Evolutionary conservation across 192 early-diverging fungal genomes (phyloP), one percentile per base, ranked within the genome.

Genomic region (Coemansia sp.): DNA sequence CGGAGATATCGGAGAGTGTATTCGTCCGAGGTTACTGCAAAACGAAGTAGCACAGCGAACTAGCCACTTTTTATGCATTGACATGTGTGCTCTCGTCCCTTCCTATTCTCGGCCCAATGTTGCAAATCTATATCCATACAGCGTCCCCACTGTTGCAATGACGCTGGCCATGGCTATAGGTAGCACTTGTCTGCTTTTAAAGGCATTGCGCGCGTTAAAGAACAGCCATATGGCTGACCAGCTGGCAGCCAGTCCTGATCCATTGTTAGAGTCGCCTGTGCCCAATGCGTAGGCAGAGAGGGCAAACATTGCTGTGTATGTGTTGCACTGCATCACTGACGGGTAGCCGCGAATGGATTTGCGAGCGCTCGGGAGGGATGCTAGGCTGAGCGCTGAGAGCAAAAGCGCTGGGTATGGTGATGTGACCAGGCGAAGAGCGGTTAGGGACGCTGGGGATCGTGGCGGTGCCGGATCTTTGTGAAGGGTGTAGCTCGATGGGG

Each of bases 181-280:
- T 5, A 66, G 13, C 5, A 39, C 14, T 0, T 43, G 21, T 10
- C 45, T 24, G 14, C 69, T 67, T 37, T 31, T 67, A 13, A 74
- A 14, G 5, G 78, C 78, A 31, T 72, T 75, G 5, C 78, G 73
- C 2, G 69, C 78, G 40, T 75, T 81, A 18, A 81, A 80, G 34
- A 81, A 75, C 60, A 81, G 48, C 78, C 78, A 81, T 39, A 72
- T 67, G 2, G 66, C 63, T 4, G 78, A 81, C 78, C 78, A 81
- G 9, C 62, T 64, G 5, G 67, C 56, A 48, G 63, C 50, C 65
- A 81, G 42, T 1, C 73, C 78, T 14, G 78, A 69, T 20, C 78
- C 78, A 53, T 75, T 81, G 9, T 63, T 42, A 33, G 26, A 20
- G 57, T 81, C 78, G n/a, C 73, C 78, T n/a, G 59, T 60, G 10